phyloP scores from a whole-genome alignment of 73 alveolate genomes.

The Paramecium pentaurelia region DNA sequence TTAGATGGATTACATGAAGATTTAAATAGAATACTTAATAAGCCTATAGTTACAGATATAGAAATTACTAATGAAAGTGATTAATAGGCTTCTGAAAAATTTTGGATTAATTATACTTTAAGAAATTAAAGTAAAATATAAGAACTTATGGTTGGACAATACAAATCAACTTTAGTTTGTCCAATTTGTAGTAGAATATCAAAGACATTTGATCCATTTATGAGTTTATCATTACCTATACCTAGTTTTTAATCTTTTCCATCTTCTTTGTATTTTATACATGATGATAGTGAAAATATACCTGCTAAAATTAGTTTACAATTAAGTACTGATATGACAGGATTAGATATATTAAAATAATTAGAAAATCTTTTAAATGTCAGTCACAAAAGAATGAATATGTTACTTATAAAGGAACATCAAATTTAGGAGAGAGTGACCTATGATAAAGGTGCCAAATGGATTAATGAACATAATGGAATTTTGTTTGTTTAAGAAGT shows the following conservation, averaged over 20 bases:
- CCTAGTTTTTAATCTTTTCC: not conserved
- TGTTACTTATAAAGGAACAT: not conserved
- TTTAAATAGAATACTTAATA: slow-evolving; percentile 70
- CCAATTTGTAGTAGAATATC: slow-evolving; percentile 74
- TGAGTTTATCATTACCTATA: slow-evolving; percentile 66
- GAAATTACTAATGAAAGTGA: slow-evolving; percentile 72
- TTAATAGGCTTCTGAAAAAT: slow-evolving; percentile 67
- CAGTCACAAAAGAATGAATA: not conserved
- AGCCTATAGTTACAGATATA: slow-evolving; percentile 72
- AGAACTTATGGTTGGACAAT: slow-evolving; percentile 83
- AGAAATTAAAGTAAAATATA: slow-evolving; percentile 76
- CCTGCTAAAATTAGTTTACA: slow-evolving; percentile 10
- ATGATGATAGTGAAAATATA: slow-evolving; percentile 17
- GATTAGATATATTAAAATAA: not conserved
- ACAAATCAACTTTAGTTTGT: slow-evolving; percentile 77
- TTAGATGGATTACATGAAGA: slow-evolving; percentile 88
- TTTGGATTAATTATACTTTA: slow-evolving; percentile 74
- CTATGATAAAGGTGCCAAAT: not conserved
- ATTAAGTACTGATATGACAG: slow-evolving; percentile 9
- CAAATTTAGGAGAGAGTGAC: not conserved
- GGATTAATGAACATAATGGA: slow-evolving; percentile 29
- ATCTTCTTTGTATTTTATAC: not conserved
- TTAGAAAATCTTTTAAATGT: not conserved
- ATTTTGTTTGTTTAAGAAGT: slow-evolving; percentile 21
- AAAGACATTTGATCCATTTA: slow-evolving; percentile 83